Base-by-base conservation (phyloP, 208 protist species). In the Leishmania major region DNA sequence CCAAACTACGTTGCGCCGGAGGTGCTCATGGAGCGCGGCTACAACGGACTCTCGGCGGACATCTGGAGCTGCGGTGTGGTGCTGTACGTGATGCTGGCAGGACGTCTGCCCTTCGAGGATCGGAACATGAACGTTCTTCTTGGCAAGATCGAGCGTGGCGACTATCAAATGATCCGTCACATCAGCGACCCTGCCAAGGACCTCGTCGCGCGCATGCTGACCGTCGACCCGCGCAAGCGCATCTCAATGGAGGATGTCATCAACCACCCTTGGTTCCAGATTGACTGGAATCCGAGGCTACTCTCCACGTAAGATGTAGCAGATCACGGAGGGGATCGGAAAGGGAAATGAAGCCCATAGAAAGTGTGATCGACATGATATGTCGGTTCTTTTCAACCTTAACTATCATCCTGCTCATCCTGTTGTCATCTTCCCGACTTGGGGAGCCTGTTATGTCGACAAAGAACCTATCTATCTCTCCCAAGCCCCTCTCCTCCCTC, bases 51-150 rank as follows among this genome's bases (percentile, higher is more conserved):
- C 19, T 93, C 94, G 25, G 97, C 99, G 1, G 99, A 99, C 87
- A 98, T 98, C 89, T 99, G 99, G 98, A 94, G 91, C 74, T 98
- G 97, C 71, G 99, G 99, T 59, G 97, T 99, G 8, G 84, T 99
- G 28, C 82, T 99, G n/a, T 99, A 98, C 89, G 98, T 99, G 69
- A 98, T 99, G 96, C 76, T 99, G 22, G 89, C 96, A 2, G 98
- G 97, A 8, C 90, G 92, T 28, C 87, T 98, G 19, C 98, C 98
- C 3, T 99, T 99, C 73, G 98, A 97, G 60, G 93, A 98, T 76
- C 84, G 89, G 1, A 96, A 96, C 80, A 93, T 97, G 85, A 98
- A 96, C 82, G 87, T 89, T 31, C 91, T 99, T 49, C 98, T 99
- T 67, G 86, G 79, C 13, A 98, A 98, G 78, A 99, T 99, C 78